phyloP scores from a whole-genome alignment of 2,329 filamentous ascomycete species.

The Exserohilum rostratum region DNA sequence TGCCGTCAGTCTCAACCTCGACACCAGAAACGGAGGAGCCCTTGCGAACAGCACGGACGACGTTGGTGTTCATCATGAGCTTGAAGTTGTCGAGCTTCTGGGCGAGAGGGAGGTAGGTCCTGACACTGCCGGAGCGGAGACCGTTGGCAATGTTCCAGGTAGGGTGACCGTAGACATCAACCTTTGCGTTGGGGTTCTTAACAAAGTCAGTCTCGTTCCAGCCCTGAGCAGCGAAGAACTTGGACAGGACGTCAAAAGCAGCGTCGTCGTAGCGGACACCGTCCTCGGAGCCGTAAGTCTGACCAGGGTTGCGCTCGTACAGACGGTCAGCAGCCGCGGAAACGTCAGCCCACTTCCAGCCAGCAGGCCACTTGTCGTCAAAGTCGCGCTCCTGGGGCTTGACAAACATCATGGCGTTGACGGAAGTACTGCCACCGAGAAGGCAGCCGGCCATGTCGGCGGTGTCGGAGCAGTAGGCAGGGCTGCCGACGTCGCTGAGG shows the following conservation, averaged over 20 bases:
- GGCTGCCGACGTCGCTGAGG: conserved; percentile 36
- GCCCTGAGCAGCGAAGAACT: conserved; percentile 63
- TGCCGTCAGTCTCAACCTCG: conserved; percentile 58
- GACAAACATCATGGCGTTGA: conserved; percentile 58
- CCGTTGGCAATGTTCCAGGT: conserved; percentile 70
- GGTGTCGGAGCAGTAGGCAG: conserved; percentile 64
- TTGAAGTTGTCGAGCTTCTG: conserved; percentile 67
- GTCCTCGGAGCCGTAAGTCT: conserved; percentile 68
- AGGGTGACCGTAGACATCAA: conserved; percentile 65
- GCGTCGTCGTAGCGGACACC: conserved; percentile 68
- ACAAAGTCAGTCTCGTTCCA: conserved; percentile 71
- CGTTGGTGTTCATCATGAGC: conserved; percentile 68
- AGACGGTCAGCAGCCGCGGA: conserved; percentile 64
- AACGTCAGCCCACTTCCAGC: conserved; percentile 72
- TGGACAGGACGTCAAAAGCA: conserved; percentile 67
- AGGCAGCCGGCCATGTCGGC: conserved; percentile 74
- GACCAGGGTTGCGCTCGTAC: conserved; percentile 74
- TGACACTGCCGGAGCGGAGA: conserved; percentile 70
- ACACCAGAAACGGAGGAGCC: conserved; percentile 68
- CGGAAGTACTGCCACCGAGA: conserved; percentile 68
- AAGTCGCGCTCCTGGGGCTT: conserved; percentile 60
- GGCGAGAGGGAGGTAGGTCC: conserved; percentile 71
- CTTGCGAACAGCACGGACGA: conserved; percentile 67
- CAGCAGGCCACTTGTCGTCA: conserved; percentile 72
- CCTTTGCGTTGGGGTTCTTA: conserved; percentile 64